phyloP scores from a whole-genome alignment of 192 early-diverging fungal genomes.

The Podochytrium sp. region DNA sequence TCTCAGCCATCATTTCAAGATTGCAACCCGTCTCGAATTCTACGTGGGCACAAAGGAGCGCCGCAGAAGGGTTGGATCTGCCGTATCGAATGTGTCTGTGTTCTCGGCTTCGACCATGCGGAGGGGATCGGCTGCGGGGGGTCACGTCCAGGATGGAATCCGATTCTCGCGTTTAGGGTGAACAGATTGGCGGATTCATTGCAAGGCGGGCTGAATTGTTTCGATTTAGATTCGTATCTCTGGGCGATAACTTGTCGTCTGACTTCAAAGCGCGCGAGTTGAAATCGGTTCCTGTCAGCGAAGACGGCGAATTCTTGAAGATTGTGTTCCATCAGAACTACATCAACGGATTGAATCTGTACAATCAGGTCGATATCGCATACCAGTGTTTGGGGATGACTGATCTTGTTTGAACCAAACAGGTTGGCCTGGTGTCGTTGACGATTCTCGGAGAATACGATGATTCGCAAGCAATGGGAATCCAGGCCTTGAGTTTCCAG shows the following conservation, averaged over 20 bases:
- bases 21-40: slow-evolving; percentile 72
- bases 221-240: slow-evolving; percentile 59
- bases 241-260: slow-evolving; percentile 65
- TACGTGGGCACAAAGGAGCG: slow-evolving; percentile 60
- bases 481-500: too few species aligned
- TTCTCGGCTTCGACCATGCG: neutral
- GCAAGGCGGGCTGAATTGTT: neutral
- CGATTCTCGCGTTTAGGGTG: slow-evolving; percentile 26
- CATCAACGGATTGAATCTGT: slow-evolving; percentile 72
- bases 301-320: slow-evolving; percentile 68
- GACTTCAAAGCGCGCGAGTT: slow-evolving; percentile 72
- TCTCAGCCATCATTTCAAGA: slow-evolving; percentile 80
- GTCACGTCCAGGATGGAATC: neutral
- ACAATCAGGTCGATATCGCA: slow-evolving; percentile 67
- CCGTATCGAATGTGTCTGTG: slow-evolving; percentile 18
- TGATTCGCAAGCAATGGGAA: too few species aligned
- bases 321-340: slow-evolving; percentile 71
- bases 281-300: slow-evolving; percentile 76
- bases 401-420: neutral
- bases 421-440: slow-evolving; percentile 70
- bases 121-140: neutral
- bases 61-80: neutral
- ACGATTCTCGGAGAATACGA: slow-evolving; percentile 61
- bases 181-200: neutral
- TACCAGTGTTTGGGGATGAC: neutral